These are phyloP conservation scores for Chalciporus piperatus DNA, from an alignment of 768 basidiomycete genomes.

Conservation along the genomic window DNA sequence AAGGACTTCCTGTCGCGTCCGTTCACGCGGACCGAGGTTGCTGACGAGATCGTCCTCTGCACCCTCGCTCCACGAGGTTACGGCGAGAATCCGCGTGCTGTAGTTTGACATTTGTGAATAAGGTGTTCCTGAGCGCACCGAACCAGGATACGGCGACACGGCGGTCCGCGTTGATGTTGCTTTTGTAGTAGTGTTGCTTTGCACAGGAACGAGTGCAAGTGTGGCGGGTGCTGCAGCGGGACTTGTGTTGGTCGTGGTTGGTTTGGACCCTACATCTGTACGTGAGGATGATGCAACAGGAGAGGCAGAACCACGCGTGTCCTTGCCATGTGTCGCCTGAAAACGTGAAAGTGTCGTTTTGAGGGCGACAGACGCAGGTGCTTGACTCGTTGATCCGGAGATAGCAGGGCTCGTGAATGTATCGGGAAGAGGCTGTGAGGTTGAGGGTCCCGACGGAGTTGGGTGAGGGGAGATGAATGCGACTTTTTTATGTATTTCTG, in stretches of 20 bases:
- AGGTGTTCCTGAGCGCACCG: conserved; percentile 76
- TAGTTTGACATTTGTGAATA: conserved; percentile 76
- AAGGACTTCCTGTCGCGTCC: conserved; percentile 93
- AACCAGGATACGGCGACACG: conserved; percentile 63
- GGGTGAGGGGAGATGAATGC: conserved; percentile 83
- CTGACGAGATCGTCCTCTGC: conserved; percentile 93
- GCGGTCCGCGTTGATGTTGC: conserved; percentile 61
- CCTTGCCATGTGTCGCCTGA: conserved; percentile 69
- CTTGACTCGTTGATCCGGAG: conserved; percentile 29
- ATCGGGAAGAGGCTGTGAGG: conserved; percentile 52
- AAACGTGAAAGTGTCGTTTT: conserved; percentile 78
- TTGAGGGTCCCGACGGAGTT: conserved; percentile 50
- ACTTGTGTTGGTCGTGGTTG: conserved; percentile 41
- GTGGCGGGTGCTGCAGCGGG: conserved; percentile 54
- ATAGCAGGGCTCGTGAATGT: conserved; percentile 36
- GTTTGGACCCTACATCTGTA: conserved; percentile 53
- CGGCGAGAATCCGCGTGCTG: conserved; percentile 72
- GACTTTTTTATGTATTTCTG: conserved; percentile 77
- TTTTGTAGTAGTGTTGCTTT: conserved; percentile 48
- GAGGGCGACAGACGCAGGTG: conserved; percentile 30
- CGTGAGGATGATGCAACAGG: conserved; percentile 60
- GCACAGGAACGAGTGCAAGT: conserved; percentile 57
- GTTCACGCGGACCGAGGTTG: conserved; percentile 89
- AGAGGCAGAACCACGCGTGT: conserved; percentile 62
- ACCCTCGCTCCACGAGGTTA: conserved; percentile 88